phyloP scores from a whole-genome alignment of 176 grass and related monocot species.

The Oryza meyeriana region DNA sequence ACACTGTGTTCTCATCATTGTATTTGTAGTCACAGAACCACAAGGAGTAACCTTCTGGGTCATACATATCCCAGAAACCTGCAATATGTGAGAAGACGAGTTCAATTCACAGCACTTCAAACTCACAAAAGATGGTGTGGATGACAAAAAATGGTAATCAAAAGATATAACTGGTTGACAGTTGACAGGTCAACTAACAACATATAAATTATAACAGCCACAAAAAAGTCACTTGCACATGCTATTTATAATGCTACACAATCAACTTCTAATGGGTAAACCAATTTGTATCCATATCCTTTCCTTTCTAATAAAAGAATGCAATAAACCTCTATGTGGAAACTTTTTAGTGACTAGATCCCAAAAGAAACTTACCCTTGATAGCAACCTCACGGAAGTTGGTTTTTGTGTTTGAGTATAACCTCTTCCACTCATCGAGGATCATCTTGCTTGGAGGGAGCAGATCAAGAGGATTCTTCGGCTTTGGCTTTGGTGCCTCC shows the following conservation, averaged over 20 bases:
- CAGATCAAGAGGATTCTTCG: constrained; percentile 82
- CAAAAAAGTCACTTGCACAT: background rate
- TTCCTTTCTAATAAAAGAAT: background rate
- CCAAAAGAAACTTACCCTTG: constrained; percentile 53
- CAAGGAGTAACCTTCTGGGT: constrained; percentile 91
- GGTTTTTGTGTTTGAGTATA: constrained; percentile 88
- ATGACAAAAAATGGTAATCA: background rate
- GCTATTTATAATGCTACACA: background rate
- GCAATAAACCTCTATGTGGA: background rate
- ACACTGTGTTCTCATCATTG: constrained; percentile 85
- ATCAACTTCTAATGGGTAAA: background rate
- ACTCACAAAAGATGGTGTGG: background rate
- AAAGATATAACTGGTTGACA: background rate
- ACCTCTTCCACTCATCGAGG: constrained; percentile 89
- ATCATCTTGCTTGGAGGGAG: constrained; percentile 89
- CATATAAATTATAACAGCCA: background rate
- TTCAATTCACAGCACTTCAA: background rate
- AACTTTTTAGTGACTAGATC: background rate
- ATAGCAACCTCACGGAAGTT: constrained; percentile 89
- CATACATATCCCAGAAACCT: constrained; percentile 99
- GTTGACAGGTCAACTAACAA: background rate
- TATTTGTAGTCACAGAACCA: constrained; percentile 99
- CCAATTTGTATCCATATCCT: background rate
- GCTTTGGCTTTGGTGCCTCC: constrained; percentile 74
- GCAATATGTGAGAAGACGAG: constrained; percentile 5